These are phyloP conservation scores for Salix suchowensis DNA, from an alignment of 345 rosid species.

Conservation along the genomic window DNA sequence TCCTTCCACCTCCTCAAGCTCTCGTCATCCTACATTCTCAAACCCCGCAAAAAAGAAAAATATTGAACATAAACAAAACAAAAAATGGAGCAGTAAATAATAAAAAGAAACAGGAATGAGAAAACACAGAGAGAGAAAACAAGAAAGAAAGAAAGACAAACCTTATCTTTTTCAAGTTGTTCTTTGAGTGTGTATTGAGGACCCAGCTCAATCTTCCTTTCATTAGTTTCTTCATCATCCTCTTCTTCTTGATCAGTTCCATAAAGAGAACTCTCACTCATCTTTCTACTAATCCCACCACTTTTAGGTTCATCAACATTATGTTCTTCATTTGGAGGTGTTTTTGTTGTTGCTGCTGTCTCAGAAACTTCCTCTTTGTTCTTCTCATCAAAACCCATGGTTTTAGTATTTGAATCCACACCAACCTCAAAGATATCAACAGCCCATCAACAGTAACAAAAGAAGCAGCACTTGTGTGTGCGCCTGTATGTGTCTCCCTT, in stretches of 20 bases:
- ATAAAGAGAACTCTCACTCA: conserved; percentile 38
- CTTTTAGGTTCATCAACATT: conserved; percentile 16
- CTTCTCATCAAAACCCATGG: conserved; percentile 43
- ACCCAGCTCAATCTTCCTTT: conserved; percentile 50
- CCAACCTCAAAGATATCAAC: conserved; percentile 43
- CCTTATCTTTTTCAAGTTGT: conserved; percentile 72
- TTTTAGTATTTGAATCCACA: conserved; percentile 28
- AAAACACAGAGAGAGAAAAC: not conserved
- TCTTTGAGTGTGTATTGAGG: conserved; percentile 63
- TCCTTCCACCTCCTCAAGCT: conserved; percentile 96
- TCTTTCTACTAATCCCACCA: conserved; percentile 23
- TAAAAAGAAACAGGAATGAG: not conserved
- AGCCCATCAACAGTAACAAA: conserved; percentile 24
- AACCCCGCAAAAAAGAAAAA: not conserved
- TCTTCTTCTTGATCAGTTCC: conserved; percentile 37
- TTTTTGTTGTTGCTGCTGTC: conserved; percentile 8
- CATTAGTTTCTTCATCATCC: conserved; percentile 54
- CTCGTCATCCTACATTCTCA: conserved; percentile 64
- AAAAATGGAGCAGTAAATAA: not conserved
- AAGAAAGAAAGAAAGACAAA: conserved; percentile 4
- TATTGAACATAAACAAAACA: not conserved
- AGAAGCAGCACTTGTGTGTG: not conserved
- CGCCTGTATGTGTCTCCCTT: not conserved
- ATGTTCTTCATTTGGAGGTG: conserved; percentile 17
- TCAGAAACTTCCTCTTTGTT: conserved; percentile 23